Evolutionary conservation across 2,329 filamentous ascomycete species (phyloP), one percentile per base, ranked within the genome.

Genomic region (Pseudogymnoascus sp.): DNA sequence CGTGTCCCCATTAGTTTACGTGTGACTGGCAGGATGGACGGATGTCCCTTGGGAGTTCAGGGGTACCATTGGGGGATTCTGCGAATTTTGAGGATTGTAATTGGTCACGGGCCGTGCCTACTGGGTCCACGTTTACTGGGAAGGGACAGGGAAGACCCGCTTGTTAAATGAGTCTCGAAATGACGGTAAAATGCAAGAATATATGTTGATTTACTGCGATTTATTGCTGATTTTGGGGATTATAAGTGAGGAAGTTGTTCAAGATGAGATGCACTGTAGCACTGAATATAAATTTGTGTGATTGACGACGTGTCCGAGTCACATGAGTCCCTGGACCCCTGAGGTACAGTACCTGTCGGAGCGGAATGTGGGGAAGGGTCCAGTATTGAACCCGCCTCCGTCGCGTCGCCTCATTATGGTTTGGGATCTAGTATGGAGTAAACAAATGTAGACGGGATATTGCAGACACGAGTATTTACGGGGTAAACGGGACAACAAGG

Each of bases 151-250:
- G 51, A 14, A 21, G 51, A 21, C 51, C 28, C 51, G 51, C 51
- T 19, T 36, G 25, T 57, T 57, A 57, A 57, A 57, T 57, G 51
- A 57, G 51, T 57, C n/a, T 57, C 51, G 51, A 57, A 57, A 57
- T 57, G 28, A 57, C 31, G 28, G 51, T 57, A 34, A 57, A 57
- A 57, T 57, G 51, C 51, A 34, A 14, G 31, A 36, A 57, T 19
- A 57, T 36, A 36, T 34, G 28, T 5, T 36, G 51, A 34, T 14
- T 57, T 57, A 8, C 16, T 21, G n/a, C 11, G 28, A 36, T 57
- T 57, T 57, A 34, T 19, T 2, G 16, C 3, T 6, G n/a, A 14
- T 36, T 57, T 7, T 57, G 13, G 11, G 28, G 51, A 36, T 57
- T 57, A 57, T 57, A 14, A 34, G 5, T 4, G 25, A 34, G 34